Conservation (phyloP, 441 rosid species). For the Bruguiera hainesii region DNA sequence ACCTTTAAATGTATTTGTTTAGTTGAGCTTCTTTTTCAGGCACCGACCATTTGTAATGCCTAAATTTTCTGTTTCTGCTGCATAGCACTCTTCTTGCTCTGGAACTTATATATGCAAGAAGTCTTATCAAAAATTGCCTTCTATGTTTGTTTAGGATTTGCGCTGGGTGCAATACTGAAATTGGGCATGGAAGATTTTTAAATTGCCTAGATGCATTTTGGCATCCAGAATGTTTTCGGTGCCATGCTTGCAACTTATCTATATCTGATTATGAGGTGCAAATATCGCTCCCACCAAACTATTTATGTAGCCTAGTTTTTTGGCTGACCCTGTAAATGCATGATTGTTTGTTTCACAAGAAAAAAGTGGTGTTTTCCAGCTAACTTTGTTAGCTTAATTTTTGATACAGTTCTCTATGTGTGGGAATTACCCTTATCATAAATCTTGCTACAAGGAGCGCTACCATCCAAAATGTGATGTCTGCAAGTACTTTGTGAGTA, state of each 20-base stretch:
- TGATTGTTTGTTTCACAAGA: constrained; percentile 12
- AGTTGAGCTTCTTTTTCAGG: no score
- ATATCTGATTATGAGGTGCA: constrained; percentile 84
- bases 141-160: constrained; percentile 51
- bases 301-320: constrained; percentile 5
- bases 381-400: constrained; percentile 27
- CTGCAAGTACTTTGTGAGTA: constrained; percentile 82
- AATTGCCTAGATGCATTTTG: constrained; percentile 83
- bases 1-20: no score
- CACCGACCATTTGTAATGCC: no score
- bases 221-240: constrained; percentile 97
- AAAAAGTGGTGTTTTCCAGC: constrained; percentile 11
- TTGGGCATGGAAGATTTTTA: constrained; percentile 84
- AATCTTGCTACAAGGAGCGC: constrained; percentile 81
- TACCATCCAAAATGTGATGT: constrained; percentile 93
- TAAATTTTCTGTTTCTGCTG: neutral
- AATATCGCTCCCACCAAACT: constrained; percentile 10
- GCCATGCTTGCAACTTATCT: constrained; percentile 74
- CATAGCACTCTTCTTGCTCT: no score
- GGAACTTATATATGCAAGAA: neutral
- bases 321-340: constrained; percentile 1
- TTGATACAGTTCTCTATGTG: constrained; percentile 72
- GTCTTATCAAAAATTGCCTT: constrained; percentile 11
- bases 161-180: constrained; percentile 79
- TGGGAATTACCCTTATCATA: constrained; percentile 77